Evolutionary conservation across 345 rosid species (phyloP), one percentile per base, ranked within the genome.

Genomic region (Hibiscus syriacus): DNA sequence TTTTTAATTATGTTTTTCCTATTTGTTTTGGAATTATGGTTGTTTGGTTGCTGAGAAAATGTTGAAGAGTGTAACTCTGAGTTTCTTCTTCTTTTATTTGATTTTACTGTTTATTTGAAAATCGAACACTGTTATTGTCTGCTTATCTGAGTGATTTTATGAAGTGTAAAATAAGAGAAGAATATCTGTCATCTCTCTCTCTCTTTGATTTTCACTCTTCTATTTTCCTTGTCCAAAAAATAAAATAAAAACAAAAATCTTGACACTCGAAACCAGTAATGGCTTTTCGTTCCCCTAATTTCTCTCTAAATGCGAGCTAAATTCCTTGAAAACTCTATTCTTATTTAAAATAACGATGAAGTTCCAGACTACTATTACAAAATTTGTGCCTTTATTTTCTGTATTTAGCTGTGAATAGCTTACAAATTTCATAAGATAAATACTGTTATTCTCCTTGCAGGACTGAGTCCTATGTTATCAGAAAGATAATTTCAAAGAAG

Each of bases 361-460:
- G 23, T 57, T 59, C 1, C n/a, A 34, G 17, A 19, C 3, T 36
- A 34, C 16, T 19, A 9, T 12, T 17, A 19, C 25, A 52, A 1
- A 17, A 32, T 17, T 56, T 6, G 22, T 58, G 25, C 25, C 25
- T 19, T 17, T 58, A 19, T 25, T 34, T 58, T 14, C 5, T 55
- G 34, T 4, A 26, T 55, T 27, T 55, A 58, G 16, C 26, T 0
- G 64, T 32, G n/a, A 19, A 19, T 36, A 36, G 27, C 20, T 59
- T 36, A 59, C n/a, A 34, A 54, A 29, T 29, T 63, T 32, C 39
- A 12, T 12, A 17, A 32, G 17, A 45, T 13, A 50, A 48, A 41
- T 25, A 29, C 59, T 30, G 3, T 43, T 20, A 17, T 14, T 75
- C 45, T 67, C 63, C 68, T 70, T 79, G 74, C 73, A 74, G 83